Evolutionary conservation across 352 stramenopile genomes (phyloP).

Genomic region (Globisporangium heterothallicum): DNA sequence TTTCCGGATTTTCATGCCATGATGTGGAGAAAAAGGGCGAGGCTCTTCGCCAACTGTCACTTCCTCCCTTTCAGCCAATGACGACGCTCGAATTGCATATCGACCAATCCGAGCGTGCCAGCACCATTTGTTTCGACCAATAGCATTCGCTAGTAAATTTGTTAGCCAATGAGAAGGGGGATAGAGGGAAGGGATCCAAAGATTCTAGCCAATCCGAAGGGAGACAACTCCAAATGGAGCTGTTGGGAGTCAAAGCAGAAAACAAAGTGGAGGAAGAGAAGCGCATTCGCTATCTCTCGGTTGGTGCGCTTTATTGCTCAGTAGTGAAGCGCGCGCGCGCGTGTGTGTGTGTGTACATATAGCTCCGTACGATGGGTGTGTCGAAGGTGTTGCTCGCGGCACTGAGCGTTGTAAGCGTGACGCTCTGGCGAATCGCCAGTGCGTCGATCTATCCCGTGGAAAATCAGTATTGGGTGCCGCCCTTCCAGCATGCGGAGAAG

Average conservation of each 20-base stretch:
- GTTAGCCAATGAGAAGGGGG: background rate
- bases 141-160: background rate
- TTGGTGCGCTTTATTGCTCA: too few species aligned
- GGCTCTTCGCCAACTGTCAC: conserved; percentile 27
- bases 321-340: too few species aligned
- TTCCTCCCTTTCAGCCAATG: conserved; percentile 25
- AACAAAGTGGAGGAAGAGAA: background rate
- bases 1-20: background rate
- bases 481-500: conserved; percentile 83
- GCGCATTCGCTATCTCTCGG: background rate
- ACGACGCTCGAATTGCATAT: background rate
- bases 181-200: background rate
- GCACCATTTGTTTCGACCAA: background rate
- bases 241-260: background rate
- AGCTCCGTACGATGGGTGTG: background rate
- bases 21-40: too few species aligned
- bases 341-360: background rate
- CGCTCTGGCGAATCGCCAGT: background rate
- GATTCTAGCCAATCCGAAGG: conserved; percentile 2
- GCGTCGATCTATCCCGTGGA: conserved; percentile 72
- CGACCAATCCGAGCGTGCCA: conserved; percentile 13
- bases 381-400: background rate
- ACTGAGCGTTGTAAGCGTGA: background rate
- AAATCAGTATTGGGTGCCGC: conserved; percentile 68
- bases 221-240: background rate